Conservation (phyloP, 306 rosid species). For the Vachellia collinsii region DNA sequence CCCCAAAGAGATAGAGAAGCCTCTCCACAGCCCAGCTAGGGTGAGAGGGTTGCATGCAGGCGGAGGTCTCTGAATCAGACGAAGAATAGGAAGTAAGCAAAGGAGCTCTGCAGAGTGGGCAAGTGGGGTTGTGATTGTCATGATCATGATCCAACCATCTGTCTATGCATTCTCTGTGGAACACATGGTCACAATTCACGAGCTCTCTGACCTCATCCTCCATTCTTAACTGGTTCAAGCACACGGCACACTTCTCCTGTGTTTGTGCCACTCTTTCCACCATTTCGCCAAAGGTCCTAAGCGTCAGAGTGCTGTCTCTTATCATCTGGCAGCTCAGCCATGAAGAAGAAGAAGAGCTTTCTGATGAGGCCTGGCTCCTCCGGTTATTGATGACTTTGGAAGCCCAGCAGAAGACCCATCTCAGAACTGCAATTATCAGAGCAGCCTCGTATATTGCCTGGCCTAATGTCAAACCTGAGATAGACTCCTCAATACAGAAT, state of each 20-base stretch:
- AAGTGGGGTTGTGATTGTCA: conserved; percentile 52
- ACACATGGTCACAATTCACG: conserved; percentile 73
- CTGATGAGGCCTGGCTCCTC: neutral
- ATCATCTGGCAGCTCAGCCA: conserved; percentile 39
- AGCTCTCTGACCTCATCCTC: conserved; percentile 72
- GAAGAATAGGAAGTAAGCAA: conserved; percentile 44
- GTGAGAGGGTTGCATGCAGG: conserved; percentile 44
- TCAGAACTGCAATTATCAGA: conserved; percentile 57
- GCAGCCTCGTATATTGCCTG: conserved; percentile 68
- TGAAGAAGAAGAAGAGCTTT: conserved; percentile 28
- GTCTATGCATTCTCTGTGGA: conserved; percentile 81
- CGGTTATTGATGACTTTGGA: conserved; percentile 39
- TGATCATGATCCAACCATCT: conserved; percentile 65
- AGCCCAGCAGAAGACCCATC: conserved; percentile 63
- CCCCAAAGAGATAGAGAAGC: conserved; percentile 83
- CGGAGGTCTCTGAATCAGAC: conserved; percentile 39
- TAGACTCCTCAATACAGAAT: conserved; percentile 42
- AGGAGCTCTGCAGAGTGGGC: conserved; percentile 84
- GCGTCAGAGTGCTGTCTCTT: conserved; percentile 40
- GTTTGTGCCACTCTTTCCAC: conserved; percentile 44
- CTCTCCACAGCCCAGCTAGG: conserved; percentile 93
- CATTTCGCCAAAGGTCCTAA: conserved; percentile 60
- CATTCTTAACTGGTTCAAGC: conserved; percentile 54
- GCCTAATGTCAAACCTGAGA: conserved; percentile 46
- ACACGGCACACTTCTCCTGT: conserved; percentile 72